phyloP scores from a whole-genome alignment of 1,139 yeast genomes.

The Saccharomyces hybrid region DNA sequence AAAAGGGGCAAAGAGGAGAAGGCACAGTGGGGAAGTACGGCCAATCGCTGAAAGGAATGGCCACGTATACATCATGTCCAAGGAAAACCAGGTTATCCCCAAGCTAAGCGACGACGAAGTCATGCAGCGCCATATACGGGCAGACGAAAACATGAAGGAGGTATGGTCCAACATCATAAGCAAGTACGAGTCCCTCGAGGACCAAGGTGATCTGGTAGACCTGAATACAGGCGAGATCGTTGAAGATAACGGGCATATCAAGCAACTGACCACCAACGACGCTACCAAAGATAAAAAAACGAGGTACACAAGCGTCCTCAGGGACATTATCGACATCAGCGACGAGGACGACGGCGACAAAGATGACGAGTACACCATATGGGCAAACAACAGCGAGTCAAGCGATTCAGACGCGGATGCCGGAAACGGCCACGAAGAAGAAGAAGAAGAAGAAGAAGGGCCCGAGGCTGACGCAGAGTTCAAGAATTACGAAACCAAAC shows the following conservation, averaged over 20 bases:
- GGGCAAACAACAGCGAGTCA: slow-evolving; percentile 11
- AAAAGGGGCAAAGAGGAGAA: background rate
- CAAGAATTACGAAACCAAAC: slow-evolving; percentile 2
- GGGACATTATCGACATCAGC: slow-evolving; percentile 18
- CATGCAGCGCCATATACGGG: slow-evolving; percentile 33
- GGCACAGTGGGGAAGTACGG: background rate
- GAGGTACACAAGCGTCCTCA: slow-evolving; percentile 17
- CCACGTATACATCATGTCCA: slow-evolving; percentile 26
- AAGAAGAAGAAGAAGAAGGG: slow-evolving; percentile 1
- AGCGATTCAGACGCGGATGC: background rate
- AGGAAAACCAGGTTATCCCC: slow-evolving; percentile 29
- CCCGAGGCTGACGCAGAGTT: slow-evolving; percentile 4
- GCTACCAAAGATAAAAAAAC: slow-evolving; percentile 5
- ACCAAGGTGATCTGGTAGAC: slow-evolving; percentile 63
- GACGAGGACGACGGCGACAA: slow-evolving; percentile 5
- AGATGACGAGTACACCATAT: slow-evolving; percentile 7
- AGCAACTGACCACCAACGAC: slow-evolving; percentile 18
- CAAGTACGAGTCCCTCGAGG: slow-evolving; percentile 46
- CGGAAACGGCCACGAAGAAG: slow-evolving; percentile 1
- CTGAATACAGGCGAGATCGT: slow-evolving; percentile 50
- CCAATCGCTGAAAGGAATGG: slow-evolving; percentile 11
- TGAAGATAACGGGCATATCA: slow-evolving; percentile 57
- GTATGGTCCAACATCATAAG: slow-evolving; percentile 50
- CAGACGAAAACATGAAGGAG: slow-evolving; percentile 31
- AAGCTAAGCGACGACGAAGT: slow-evolving; percentile 31